A percentile compares a stretch with the other conserved stretches of the same genome.
phyloP scores from a whole-genome alignment of 306 rosid genomes.

The Comarum palustre region DNA sequence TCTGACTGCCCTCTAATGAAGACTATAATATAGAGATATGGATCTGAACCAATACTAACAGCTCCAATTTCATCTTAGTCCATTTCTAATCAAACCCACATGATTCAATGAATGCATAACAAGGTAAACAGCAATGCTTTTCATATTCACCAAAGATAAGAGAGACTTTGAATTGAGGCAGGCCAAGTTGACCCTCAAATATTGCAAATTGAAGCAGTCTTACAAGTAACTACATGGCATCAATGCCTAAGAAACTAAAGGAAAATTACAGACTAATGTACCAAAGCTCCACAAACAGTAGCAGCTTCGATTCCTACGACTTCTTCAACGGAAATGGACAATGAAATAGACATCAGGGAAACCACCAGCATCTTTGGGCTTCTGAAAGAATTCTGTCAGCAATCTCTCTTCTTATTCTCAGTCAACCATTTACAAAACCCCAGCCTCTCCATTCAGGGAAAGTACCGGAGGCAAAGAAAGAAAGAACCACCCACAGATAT shows the following conservation, averaged over 20 bases:
- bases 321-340: neutral
- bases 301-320: slow-evolving; percentile 8
- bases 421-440: slow-evolving; percentile 23
- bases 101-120: slow-evolving; percentile 1
- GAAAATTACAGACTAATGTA: slow-evolving; percentile 4
- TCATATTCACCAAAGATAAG: neutral
- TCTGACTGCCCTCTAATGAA: neutral
- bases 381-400: slow-evolving; percentile 25
- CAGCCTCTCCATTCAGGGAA: slow-evolving; percentile 20
- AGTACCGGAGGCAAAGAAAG: slow-evolving; percentile 13
- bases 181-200: neutral
- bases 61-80: neutral
- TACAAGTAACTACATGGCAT: slow-evolving; percentile 18
- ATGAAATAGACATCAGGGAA: slow-evolving; percentile 10
- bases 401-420: slow-evolving; percentile 22
- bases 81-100: neutral
- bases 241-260: neutral
- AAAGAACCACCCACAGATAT: slow-evolving; percentile 9
- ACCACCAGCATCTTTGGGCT: slow-evolving; percentile 25
- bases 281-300: slow-evolving; percentile 2
- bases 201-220: slow-evolving; percentile 1
- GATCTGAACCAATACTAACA: neutral
- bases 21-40: neutral
- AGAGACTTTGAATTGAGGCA: neutral
- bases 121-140: neutral